Evolutionary conservation across 2,329 filamentous ascomycete species (phyloP).

Genomic region (Curvularia lunata): DNA sequence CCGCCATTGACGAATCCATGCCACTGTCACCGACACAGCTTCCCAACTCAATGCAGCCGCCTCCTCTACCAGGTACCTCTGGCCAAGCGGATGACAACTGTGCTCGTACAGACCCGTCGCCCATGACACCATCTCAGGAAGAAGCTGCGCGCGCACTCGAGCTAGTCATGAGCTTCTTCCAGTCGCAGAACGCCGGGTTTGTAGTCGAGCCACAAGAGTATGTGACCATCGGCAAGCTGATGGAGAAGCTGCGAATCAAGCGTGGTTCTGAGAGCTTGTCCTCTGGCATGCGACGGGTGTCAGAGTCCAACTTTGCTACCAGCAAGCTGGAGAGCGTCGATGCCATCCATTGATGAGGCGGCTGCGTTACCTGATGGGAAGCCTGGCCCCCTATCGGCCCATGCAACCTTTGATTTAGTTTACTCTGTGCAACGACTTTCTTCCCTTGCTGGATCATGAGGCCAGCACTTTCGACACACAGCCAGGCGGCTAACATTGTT

Average conservation of each 20-base stretch:
- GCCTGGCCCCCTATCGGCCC: constrained; percentile 17
- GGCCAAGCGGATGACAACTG: constrained; percentile 30
- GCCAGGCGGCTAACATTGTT: constrained; percentile 19
- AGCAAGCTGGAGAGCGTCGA: constrained; percentile 43
- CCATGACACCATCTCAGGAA: constrained; percentile 74
- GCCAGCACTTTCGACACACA: constrained; percentile 16
- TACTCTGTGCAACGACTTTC: constrained; percentile 15
- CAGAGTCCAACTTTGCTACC: constrained; percentile 42
- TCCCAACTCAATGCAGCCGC: constrained; percentile 55
- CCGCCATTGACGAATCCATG: constrained; percentile 52
- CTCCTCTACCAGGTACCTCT: constrained; percentile 52
- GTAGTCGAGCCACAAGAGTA: constrained; percentile 81
- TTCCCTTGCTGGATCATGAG: constrained; percentile 17
- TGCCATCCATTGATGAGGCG: constrained; percentile 32
- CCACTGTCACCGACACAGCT: constrained; percentile 43
- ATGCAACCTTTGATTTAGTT: constrained; percentile 20
- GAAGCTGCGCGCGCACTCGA: constrained; percentile 84
- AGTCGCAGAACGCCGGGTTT: constrained; percentile 70
- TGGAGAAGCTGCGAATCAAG: constrained; percentile 81
- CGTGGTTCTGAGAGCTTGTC: constrained; percentile 51
- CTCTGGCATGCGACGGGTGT: constrained; percentile 44
- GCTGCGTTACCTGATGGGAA: constrained; percentile 13
- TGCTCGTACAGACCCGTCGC: constrained; percentile 50
- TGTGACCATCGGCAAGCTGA: constrained; percentile 77
- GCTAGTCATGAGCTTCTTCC: constrained; percentile 81